Conservation (phyloP, 495 filamentous ascomycete species). For the Aspergillus carlsbadensis region DNA sequence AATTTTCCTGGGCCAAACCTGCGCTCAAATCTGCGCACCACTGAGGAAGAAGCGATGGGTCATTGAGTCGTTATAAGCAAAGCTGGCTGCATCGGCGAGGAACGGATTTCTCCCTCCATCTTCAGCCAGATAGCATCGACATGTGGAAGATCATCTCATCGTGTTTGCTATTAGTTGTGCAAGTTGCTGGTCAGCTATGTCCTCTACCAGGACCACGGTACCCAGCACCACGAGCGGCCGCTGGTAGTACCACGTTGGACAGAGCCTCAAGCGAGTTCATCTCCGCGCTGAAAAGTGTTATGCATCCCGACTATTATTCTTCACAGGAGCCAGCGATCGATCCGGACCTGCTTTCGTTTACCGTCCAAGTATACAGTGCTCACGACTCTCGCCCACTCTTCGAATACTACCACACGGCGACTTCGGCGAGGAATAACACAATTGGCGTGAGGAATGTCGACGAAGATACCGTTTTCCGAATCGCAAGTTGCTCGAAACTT, state of each 20-base stretch:
- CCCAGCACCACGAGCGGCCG: slow-evolving; percentile 34
- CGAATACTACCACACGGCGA: slow-evolving; percentile 45
- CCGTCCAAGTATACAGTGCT: slow-evolving; percentile 46
- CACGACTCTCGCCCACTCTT: slow-evolving; percentile 32
- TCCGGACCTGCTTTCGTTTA: slow-evolving; percentile 45
- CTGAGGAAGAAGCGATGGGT: too few relatives aligned
- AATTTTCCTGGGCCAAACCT: too few relatives aligned
- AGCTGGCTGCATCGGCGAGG: too few relatives aligned
- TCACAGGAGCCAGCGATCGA: slow-evolving; percentile 20
- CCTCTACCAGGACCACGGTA: slow-evolving; percentile 50
- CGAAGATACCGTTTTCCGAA: slow-evolving; percentile 49
- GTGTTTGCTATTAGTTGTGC: not conserved
- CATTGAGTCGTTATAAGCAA: too few relatives aligned
- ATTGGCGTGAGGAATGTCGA: slow-evolving; percentile 38
- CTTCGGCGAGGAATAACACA: slow-evolving; percentile 25
- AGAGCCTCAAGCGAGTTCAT: slow-evolving; percentile 32
- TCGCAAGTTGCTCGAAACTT: slow-evolving; percentile 51
- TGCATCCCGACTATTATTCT: not conserved
- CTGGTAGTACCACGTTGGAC: slow-evolving; percentile 10
- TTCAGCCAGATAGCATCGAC: too few relatives aligned
- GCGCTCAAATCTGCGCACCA: too few relatives aligned
- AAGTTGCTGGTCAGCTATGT: slow-evolving; percentile 23
- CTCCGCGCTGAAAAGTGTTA: slow-evolving; percentile 11
- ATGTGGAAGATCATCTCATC: not conserved
- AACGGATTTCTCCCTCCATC: too few relatives aligned